Evolutionary conservation across 345 rosid genomes (phyloP).

Genomic region (Populus tremula): DNA sequence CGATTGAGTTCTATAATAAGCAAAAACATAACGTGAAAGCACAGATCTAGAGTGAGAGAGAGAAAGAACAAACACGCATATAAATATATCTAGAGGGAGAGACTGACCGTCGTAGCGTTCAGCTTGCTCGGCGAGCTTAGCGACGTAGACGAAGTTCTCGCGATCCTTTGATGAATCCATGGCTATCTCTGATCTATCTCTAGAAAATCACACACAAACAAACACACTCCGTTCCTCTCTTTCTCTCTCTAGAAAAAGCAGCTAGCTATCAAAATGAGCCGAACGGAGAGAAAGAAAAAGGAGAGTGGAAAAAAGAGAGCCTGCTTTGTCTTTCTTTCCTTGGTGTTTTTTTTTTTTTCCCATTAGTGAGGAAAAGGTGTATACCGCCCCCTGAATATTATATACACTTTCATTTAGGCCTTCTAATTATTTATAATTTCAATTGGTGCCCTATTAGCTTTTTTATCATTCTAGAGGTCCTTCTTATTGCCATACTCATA

Average conservation of each 20-base stretch:
- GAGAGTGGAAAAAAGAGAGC: background rate
- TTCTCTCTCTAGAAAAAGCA: background rate
- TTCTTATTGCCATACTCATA: too few species aligned
- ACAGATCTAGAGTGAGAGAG: constrained; percentile 6
- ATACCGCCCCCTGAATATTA: background rate
- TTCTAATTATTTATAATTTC: background rate
- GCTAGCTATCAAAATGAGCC: background rate
- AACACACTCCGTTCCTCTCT: too few species aligned
- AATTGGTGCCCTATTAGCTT: background rate
- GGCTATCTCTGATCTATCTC: background rate
- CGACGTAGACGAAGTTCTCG: constrained; percentile 44
- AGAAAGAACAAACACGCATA: background rate
- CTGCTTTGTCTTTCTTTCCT: background rate
- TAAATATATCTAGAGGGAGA: background rate
- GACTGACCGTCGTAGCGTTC: constrained; percentile 53
- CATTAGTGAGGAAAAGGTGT: background rate
- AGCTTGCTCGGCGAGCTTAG: constrained; percentile 71
- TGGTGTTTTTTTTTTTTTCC: background rate
- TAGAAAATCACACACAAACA: background rate
- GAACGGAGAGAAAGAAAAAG: background rate
- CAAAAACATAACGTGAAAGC: background rate
- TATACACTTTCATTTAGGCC: background rate
- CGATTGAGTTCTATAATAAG: background rate
- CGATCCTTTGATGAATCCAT: constrained; percentile 49
- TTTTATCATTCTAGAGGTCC: background rate